These are phyloP conservation scores for Nelumbo lutea DNA, from an alignment of 164 flowering plant species.

Conservation along the genomic window DNA sequence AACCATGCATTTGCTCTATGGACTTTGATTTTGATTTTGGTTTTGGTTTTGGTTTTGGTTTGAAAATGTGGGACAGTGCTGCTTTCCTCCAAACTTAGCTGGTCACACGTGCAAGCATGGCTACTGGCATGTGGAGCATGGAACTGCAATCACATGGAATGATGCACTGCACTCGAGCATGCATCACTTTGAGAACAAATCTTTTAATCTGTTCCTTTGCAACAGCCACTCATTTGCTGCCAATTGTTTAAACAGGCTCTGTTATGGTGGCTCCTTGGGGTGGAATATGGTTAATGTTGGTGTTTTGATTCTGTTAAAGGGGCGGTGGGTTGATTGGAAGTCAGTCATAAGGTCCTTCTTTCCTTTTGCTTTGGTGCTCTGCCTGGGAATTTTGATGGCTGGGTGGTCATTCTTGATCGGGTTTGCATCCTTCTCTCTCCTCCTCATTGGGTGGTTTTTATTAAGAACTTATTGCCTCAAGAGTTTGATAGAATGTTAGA, in stretches of 20 bases:
- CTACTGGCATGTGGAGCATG: conserved; percentile 60
- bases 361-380: conserved; percentile 55
- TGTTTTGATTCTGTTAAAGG: conserved; percentile 52
- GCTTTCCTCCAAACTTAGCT: conserved; percentile 69
- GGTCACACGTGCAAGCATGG: conserved; percentile 71
- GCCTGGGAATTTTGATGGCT: conserved; percentile 55
- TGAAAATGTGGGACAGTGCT: conserved; percentile 47
- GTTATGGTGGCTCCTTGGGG: conserved; percentile 57
- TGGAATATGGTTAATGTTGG: conserved; percentile 89
- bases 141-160: conserved; percentile 79
- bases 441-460: conserved; percentile 73
- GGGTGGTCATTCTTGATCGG: conserved; percentile 85
- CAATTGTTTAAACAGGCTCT: conserved; percentile 68
- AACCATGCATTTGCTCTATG: neutral
- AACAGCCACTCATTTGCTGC: conserved; percentile 86
- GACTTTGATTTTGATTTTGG: neutral
- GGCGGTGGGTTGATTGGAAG: conserved; percentile 60
- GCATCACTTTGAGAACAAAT: conserved; percentile 61
- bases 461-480: conserved; percentile 51
- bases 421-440: conserved; percentile 51
- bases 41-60: neutral
- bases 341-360: conserved; percentile 64
- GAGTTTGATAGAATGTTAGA: conserved; percentile 50
- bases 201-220: conserved; percentile 86
- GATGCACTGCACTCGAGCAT: conserved; percentile 58